A percentile compares a stretch with the other conserved stretches of the same genome.
These are phyloP conservation scores for Hygrocybe punicea DNA, from an alignment of 768 basidiomycete genomes.

Conservation along the genomic window DNA sequence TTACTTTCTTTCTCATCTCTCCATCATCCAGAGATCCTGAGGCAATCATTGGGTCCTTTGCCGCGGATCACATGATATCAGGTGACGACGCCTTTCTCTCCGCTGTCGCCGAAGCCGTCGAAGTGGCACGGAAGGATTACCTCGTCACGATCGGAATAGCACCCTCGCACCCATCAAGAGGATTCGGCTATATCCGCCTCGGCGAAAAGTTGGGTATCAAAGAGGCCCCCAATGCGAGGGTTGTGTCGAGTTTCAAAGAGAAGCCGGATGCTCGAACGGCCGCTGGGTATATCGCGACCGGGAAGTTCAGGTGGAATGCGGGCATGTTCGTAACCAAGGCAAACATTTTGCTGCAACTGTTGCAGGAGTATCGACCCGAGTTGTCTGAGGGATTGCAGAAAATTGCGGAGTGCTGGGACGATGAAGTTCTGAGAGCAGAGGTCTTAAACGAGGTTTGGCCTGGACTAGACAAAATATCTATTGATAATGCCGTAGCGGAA, in stretches of 20 bases:
- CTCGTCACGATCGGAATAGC: constrained; percentile 90
- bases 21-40: constrained; percentile 49
- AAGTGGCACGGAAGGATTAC: constrained; percentile 72
- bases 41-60: constrained; percentile 86
- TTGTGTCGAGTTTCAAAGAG: constrained; percentile 85
- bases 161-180: constrained; percentile 87
- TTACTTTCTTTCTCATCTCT: background rate
- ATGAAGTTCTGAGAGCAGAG: constrained; percentile 50
- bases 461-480: constrained; percentile 76
- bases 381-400: constrained; percentile 60
- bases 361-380: constrained; percentile 73
- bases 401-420: constrained; percentile 72
- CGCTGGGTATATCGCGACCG: constrained; percentile 80
- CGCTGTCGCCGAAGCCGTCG: constrained; percentile 81
- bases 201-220: constrained; percentile 67
- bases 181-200: constrained; percentile 82
- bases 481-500: constrained; percentile 86
- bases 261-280: constrained; percentile 88
- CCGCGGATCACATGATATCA: constrained; percentile 92
- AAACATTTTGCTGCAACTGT: constrained; percentile 61
- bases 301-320: constrained; percentile 88
- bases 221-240: constrained; percentile 76
- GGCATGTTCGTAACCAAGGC: constrained; percentile 94
- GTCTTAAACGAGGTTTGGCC: constrained; percentile 73
- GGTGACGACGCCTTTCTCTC: constrained; percentile 85